A percentile compares a stretch with the other conserved stretches of the same genome.
Conservation (phyloP, 2,329 filamentous ascomycete species). For the Cryphonectria naterciae region DNA sequence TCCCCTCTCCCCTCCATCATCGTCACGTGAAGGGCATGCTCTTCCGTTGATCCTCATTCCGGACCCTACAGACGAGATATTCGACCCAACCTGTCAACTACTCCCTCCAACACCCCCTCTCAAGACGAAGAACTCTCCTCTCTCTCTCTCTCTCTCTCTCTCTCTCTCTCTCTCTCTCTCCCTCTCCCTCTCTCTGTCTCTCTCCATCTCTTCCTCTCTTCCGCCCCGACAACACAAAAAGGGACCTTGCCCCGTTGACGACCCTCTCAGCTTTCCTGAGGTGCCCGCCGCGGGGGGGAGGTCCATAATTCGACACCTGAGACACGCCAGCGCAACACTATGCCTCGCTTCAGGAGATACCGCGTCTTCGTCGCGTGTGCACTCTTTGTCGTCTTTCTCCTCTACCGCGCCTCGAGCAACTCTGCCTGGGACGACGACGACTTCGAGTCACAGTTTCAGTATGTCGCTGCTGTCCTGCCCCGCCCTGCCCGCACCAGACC, state of each 20-base stretch:
- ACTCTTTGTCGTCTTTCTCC: conserved; percentile 56
- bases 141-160: no score
- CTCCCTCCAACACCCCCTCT: no score
- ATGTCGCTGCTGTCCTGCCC: conserved; percentile 16
- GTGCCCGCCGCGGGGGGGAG: conserved; percentile 1
- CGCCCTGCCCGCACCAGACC: conserved; percentile 10
- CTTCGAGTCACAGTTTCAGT: conserved; percentile 23
- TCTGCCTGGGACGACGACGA: conserved; percentile 41
- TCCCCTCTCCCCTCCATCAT: background rate
- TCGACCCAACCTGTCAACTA: background rate
- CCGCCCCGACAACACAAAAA: background rate
- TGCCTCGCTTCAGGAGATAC: conserved; percentile 53
- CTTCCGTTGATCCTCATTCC: background rate
- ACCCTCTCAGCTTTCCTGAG: background rate
- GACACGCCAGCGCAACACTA: background rate
- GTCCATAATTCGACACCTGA: background rate
- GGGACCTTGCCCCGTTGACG: background rate
- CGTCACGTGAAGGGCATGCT: background rate
- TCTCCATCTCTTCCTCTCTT: no score
- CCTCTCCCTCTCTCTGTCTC: no score
- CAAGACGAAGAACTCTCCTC: no score
- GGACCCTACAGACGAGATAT: background rate
- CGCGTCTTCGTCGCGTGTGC: conserved; percentile 63
- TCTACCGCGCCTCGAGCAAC: conserved; percentile 54
- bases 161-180: no score